These are phyloP conservation scores for Alternaria brassicicola DNA, from an alignment of 2,329 filamentous ascomycete genomes.

Conservation along the genomic window DNA sequence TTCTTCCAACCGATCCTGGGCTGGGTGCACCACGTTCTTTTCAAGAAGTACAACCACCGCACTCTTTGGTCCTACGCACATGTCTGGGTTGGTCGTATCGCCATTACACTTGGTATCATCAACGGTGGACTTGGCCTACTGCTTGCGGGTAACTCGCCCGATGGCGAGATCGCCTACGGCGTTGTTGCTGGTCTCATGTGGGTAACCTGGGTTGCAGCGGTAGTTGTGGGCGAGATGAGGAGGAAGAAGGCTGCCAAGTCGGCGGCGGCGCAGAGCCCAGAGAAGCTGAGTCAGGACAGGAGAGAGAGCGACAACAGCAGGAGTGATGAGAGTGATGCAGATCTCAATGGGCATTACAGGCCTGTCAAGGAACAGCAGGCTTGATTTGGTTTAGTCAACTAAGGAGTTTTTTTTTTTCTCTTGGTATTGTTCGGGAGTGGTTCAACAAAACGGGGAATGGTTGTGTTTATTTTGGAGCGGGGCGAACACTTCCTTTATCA, in stretches of 20 bases:
- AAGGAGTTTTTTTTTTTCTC: neutral
- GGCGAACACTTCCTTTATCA: too few relatives aligned
- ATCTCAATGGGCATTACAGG: neutral
- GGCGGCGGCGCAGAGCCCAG: neutral
- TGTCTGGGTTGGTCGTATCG: conserved; percentile 60
- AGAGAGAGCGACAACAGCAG: neutral
- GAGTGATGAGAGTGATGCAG: neutral
- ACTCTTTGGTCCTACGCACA: conserved; percentile 58
- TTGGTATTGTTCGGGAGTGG: neutral
- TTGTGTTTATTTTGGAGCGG: too few relatives aligned
- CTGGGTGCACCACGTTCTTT: conserved; percentile 58
- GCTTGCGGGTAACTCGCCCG: conserved; percentile 49
- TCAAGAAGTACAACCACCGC: conserved; percentile 54
- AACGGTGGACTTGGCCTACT: conserved; percentile 63
- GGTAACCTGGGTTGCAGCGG: conserved; percentile 39
- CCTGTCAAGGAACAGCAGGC: neutral
- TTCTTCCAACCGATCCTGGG: conserved; percentile 63
- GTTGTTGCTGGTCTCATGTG: conserved; percentile 58
- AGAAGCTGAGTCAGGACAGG: neutral
- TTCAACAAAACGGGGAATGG: too few relatives aligned
- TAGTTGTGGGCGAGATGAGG: conserved; percentile 36
- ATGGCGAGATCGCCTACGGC: conserved; percentile 55
- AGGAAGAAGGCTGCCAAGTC: conserved; percentile 19
- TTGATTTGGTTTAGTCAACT: neutral
- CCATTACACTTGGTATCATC: conserved; percentile 60